Base-by-base conservation (phyloP, 805 yeast genomes). In the Phaffomyces opuntiae region DNA sequence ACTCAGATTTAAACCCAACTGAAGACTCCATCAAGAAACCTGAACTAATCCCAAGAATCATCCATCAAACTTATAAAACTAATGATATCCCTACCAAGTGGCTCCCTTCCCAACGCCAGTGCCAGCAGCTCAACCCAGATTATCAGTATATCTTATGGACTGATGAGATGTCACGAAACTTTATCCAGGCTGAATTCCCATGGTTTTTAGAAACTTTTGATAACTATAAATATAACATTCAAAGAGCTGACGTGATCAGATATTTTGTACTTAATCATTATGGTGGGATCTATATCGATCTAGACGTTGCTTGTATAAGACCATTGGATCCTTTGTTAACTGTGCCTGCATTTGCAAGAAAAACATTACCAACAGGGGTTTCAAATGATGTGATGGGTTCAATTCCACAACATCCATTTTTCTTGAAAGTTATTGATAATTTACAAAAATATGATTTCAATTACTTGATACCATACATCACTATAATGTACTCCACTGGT, bases 341-440 rank as follows among this genome's bases (percentile, higher is more conserved):
- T 2, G 85, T 80, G 6, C 90, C 95, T 1, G 95, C 95, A 2
- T 87, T 87, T 69, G 88, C 86, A 13, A 73, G 96, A 52, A 86
- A 87, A 60, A 89, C 97, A 1, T 66, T 77, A 6, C 97, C 97
- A 25, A 84, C 95, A 0, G 97, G 97, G 43, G 79, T 90, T 36
- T 86, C 96, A 5, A 90, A 90, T 63, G 96, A 89, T 61, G 89
- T 89, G 14, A 85, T 90, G 95, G 96, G 95, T 11, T 70, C 91
- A 4, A 82, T 84, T 12, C 96, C 95, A 32, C 70, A 73, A 41
- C 97, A 90, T 64, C 96, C 96, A 4, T 87, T 89, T 66, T 87
- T 87, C 68, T 62, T 74, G 40, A 81, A 81, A 58, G 84, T 75
- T 16, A 74, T 87, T 49, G 83, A 82, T 50, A 75, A 75, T 40